phyloP scores from a whole-genome alignment of 495 filamentous ascomycete genomes.

The Jackrogersella minutella region DNA sequence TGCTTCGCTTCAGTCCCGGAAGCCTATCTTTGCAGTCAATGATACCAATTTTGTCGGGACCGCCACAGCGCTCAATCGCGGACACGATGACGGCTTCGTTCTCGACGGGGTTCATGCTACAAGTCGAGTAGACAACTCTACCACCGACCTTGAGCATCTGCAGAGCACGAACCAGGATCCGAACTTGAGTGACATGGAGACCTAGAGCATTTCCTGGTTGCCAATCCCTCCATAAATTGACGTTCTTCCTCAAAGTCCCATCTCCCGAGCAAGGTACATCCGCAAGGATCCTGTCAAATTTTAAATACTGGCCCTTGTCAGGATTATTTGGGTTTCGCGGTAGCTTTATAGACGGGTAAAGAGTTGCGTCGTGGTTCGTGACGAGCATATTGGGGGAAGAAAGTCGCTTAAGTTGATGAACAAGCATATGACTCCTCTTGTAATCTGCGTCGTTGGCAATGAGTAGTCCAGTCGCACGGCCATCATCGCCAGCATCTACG shows the following conservation, averaged over 20 bases:
- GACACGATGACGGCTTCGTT: slow-evolving; percentile 88
- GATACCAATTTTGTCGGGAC: slow-evolving; percentile 78
- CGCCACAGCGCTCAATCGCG: slow-evolving; percentile 91
- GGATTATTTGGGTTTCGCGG: slow-evolving; percentile 63
- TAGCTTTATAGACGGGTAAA: slow-evolving; percentile 90
- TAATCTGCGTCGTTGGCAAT: slow-evolving; percentile 97
- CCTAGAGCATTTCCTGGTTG: slow-evolving; percentile 82
- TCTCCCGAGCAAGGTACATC: slow-evolving; percentile 98
- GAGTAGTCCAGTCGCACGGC: slow-evolving; percentile 86
- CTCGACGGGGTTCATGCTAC: slow-evolving; percentile 96
- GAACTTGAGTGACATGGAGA: slow-evolving; percentile 80
- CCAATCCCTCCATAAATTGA: slow-evolving; percentile 95
- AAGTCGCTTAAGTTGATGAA: slow-evolving; percentile 95
- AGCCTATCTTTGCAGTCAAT: slow-evolving; percentile 82
- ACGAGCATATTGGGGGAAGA: slow-evolving; percentile 97
- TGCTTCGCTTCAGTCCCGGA: slow-evolving; percentile 73
- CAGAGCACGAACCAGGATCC: slow-evolving; percentile 89
- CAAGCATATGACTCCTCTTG: slow-evolving; percentile 93
- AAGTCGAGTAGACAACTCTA: slow-evolving; percentile 94
- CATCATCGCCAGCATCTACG: slow-evolving; percentile 74
- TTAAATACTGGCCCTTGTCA: slow-evolving; percentile 75
- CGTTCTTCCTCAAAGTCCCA: slow-evolving; percentile 90
- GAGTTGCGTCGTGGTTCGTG: slow-evolving; percentile 96
- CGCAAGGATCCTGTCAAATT: slow-evolving; percentile 95
- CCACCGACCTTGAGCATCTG: slow-evolving; percentile 98